These are phyloP conservation scores for Misopates orontium DNA, from an alignment of 257 asterid species.

Conservation along the genomic window DNA sequence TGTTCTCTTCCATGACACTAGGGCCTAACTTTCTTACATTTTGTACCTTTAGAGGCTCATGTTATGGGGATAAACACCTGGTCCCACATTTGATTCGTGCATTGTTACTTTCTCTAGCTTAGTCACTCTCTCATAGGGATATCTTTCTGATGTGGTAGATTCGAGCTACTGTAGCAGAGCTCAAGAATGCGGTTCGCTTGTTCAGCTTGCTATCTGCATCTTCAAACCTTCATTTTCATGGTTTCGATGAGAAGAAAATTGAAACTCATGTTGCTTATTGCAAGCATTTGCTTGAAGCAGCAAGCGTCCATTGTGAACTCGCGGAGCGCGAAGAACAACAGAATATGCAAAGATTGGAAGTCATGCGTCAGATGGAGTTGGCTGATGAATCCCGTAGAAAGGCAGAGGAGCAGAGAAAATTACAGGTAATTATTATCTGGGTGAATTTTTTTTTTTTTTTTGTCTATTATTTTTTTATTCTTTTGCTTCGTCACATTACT, in stretches of 20 bases:
- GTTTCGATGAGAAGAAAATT: constrained; percentile 96
- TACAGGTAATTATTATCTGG: constrained; percentile 69
- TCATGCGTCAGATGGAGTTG: constrained; percentile 82
- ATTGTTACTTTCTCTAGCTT: neutral
- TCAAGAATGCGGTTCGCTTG: constrained; percentile 92
- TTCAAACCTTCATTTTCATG: constrained; percentile 84
- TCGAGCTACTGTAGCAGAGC: constrained; percentile 93
- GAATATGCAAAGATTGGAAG: constrained; percentile 72
- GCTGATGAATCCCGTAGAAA: constrained; percentile 85
- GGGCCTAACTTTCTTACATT: neutral
- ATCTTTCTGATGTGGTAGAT: constrained; percentile 43
- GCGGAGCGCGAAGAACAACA: constrained; percentile 96
- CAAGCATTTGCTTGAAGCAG: constrained; percentile 94
- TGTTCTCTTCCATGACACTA: neutral
- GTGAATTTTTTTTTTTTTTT: no score
- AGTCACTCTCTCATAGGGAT: constrained; percentile 12
- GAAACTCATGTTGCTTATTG: constrained; percentile 97
- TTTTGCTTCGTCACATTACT: constrained; percentile 28
- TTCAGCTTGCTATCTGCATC: constrained; percentile 89
- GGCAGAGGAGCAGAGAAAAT: constrained; percentile 92
- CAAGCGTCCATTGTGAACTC: constrained; percentile 85
- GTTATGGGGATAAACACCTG: constrained; percentile 2
- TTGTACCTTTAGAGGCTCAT: constrained; percentile 4
- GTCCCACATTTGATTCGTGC: neutral
- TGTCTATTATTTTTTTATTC: neutral